Evolutionary conservation across 176 grass and related monocot genomes (phyloP).

Genomic region (Elymus sibiricus): DNA sequence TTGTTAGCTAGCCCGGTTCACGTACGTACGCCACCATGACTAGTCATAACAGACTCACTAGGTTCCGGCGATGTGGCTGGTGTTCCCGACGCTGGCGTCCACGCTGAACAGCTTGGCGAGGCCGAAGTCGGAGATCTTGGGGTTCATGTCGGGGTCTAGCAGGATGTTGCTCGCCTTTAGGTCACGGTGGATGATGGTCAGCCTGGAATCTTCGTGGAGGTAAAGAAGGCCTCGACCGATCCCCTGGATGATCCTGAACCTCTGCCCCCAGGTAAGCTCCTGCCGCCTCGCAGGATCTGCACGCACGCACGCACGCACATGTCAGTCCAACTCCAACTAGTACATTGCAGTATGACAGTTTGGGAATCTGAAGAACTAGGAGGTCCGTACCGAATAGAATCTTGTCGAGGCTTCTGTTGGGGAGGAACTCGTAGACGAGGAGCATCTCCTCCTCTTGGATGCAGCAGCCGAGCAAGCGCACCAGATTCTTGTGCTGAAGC

Average conservation of each 20-base stretch:
- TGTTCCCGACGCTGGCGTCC: slow-evolving; percentile 34
- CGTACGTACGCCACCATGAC: too few species aligned
- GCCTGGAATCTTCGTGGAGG: slow-evolving; percentile 55
- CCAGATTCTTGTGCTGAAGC: slow-evolving; percentile 64
- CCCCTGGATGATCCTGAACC: slow-evolving; percentile 55
- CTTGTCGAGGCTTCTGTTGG: neutral
- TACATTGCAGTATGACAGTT: too few species aligned
- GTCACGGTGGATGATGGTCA: slow-evolving; percentile 13
- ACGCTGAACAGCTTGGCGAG: slow-evolving; percentile 47
- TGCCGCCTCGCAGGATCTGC: slow-evolving; percentile 25
- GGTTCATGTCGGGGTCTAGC: slow-evolving; percentile 50
- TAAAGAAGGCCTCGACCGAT: slow-evolving; percentile 50
- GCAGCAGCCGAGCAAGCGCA: slow-evolving; percentile 45
- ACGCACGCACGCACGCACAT: neutral
- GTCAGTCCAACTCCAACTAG: too few species aligned
- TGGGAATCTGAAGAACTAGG: too few species aligned
- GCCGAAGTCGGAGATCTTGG: slow-evolving; percentile 68
- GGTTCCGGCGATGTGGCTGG: slow-evolving; percentile 44
- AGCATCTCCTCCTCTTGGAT: slow-evolving; percentile 42
- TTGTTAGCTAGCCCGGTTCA: neutral
- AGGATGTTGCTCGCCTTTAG: slow-evolving; percentile 42
- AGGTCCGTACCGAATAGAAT: neutral
- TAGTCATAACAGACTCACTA: slow-evolving; percentile 5
- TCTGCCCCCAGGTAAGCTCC: slow-evolving; percentile 24
- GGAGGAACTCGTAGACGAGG: slow-evolving; percentile 27